Evolutionary conservation across 192 early-diverging fungal species (phyloP), one percentile per base, ranked within the genome.

Genomic region (Tieghemiomyces parasiticus): DNA sequence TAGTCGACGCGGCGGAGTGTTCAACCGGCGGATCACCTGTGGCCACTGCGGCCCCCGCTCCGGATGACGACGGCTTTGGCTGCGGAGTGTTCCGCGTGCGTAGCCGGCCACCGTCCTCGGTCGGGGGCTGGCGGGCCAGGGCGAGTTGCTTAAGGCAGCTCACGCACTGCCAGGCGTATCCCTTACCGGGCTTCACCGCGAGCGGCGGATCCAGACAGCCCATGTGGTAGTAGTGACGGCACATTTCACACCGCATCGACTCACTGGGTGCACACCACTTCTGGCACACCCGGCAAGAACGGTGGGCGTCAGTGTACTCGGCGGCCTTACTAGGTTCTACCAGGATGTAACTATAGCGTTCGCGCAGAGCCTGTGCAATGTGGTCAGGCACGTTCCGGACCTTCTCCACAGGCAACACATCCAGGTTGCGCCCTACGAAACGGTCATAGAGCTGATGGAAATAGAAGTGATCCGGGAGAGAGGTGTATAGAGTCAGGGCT

Each of bases 401-500:
- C 26, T 80, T 70, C 26, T 81, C 74, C 26, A 87, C 76, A 0
- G 92, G 89, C 2, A 93, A 65, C 14, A 92, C 88, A 61, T 95
- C 92, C 68, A 90, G 93, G 13, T 89, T 69, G 9, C 90, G 83
- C 35, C 85, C 82, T 28, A 85, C 93, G 73, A 89, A 93, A 31
- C 91, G 81, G 67, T 95, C 92, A 61, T 90, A 95, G 20, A 95
- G 75, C 64, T 91, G 89, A 48, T 80, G 69, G 68, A 86, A 95
- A 63, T 89, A 92, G 68, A 91, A 95, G 66, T 80, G 76, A 65
- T 93, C 85, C 0, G 83, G 76, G 29, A 69, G 59, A 30, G 67
- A 64, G 60, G 71, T 73, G 61, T 85, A 88, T 2, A 63, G 35
- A 1, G 86, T 84, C 58, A 90, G 55, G 35, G 83, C 73, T 34